Evolutionary conservation across 352 stramenopile species (phyloP).

Genomic region (Elongisporangium undulatum): DNA sequence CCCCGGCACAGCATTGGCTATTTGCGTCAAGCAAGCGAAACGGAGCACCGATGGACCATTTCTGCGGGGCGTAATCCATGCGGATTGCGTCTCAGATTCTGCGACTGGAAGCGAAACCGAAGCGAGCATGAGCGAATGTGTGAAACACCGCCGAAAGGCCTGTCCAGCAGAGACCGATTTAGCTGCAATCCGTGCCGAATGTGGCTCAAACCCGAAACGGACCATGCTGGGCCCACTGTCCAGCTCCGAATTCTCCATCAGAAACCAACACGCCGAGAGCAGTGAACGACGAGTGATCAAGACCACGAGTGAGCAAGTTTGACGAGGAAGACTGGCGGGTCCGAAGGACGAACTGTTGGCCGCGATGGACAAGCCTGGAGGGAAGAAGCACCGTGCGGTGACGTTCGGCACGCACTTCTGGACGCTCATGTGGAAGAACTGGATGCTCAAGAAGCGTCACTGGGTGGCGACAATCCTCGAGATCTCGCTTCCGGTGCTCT

Average conservation of each 20-base stretch:
- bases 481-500: conserved; percentile 56
- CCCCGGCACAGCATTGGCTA: too few relatives aligned
- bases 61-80: background rate
- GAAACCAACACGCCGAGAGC: background rate
- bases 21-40: background rate
- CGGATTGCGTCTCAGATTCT: background rate
- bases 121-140: background rate
- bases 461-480: conserved; percentile 44
- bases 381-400: conserved; percentile 1
- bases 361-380: background rate
- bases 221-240: background rate
- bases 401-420: conserved; percentile 15
- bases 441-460: conserved; percentile 67
- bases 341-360: background rate
- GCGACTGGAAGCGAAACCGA: background rate
- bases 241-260: background rate
- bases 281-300: too few relatives aligned
- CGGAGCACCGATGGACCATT: too few relatives aligned
- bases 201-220: background rate
- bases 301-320: background rate
- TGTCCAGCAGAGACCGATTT: background rate
- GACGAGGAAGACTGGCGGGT: background rate
- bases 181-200: background rate
- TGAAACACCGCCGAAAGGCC: background rate
- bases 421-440: conserved; percentile 76